A percentile compares a stretch with the other conserved stretches of the same genome.
Conservation (phyloP, 306 rosid species). For the Vigna reflexopilosa region DNA sequence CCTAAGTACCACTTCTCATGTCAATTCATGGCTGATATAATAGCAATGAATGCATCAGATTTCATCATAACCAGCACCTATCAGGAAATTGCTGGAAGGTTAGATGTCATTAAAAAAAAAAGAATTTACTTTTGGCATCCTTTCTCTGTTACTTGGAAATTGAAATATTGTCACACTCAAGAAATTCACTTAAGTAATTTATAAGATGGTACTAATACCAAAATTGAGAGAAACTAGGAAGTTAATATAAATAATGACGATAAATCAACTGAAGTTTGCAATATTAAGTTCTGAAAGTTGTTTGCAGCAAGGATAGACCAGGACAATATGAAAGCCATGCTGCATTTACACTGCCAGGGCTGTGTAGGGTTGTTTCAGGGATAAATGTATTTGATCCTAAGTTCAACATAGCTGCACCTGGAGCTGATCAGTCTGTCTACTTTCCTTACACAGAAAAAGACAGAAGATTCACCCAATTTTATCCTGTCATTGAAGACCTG, state of each 20-base stretch:
- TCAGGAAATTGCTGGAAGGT: slow-evolving; percentile 97
- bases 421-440: slow-evolving; percentile 87
- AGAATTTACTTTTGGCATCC: neutral
- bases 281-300: slow-evolving; percentile 33
- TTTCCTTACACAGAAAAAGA: slow-evolving; percentile 73
- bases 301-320: slow-evolving; percentile 81
- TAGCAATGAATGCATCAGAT: slow-evolving; percentile 93
- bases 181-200: slow-evolving; percentile 8
- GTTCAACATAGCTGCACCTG: slow-evolving; percentile 96
- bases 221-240: neutral
- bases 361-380: slow-evolving; percentile 88
- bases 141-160: slow-evolving; percentile 12
- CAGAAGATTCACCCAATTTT: slow-evolving; percentile 58
- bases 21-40: slow-evolving; percentile 84
- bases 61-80: slow-evolving; percentile 87
- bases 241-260: neutral
- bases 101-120: neutral
- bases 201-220: neutral
- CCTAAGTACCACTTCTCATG: slow-evolving; percentile 91
- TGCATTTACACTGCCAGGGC: slow-evolving; percentile 88
- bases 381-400: slow-evolving; percentile 88
- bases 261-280: neutral
- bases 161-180: neutral
- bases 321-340: slow-evolving; percentile 92
- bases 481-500: slow-evolving; percentile 74